Conservation (phyloP, 1,139 yeast genomes). For the Barnettozyma hawaiiensis region DNA sequence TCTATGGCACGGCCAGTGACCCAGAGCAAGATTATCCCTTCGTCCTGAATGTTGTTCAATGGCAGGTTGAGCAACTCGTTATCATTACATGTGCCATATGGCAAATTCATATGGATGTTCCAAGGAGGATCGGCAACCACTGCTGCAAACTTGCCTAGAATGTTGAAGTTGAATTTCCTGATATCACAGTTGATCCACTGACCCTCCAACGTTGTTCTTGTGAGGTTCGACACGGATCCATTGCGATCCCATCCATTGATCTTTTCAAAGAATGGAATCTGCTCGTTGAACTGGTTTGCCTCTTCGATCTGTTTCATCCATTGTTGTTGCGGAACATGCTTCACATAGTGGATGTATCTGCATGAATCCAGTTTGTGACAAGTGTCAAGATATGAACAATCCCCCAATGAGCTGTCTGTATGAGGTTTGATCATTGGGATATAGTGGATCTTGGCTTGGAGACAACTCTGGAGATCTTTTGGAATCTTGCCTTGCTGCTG, state of each 20-base stretch:
- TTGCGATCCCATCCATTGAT: slow-evolving; percentile 50
- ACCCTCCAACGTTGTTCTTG: slow-evolving; percentile 41
- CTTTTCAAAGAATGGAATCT: slow-evolving; percentile 26
- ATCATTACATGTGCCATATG: slow-evolving; percentile 73
- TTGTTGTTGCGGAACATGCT: slow-evolving; percentile 41
- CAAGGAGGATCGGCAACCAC: slow-evolving; percentile 90
- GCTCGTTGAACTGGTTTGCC: slow-evolving; percentile 27
- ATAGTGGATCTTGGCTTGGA: slow-evolving; percentile 48
- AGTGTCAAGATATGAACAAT: slow-evolving; percentile 89
- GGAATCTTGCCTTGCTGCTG: slow-evolving; percentile 22
- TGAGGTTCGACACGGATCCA: slow-evolving; percentile 38
- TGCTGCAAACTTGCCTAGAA: slow-evolving; percentile 80
- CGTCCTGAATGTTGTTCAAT: slow-evolving; percentile 65
- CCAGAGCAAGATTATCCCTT: slow-evolving; percentile 83
- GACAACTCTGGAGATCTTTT: slow-evolving; percentile 35
- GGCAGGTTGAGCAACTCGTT: slow-evolving; percentile 63
- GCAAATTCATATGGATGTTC: slow-evolving; percentile 80
- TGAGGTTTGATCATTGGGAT: slow-evolving; percentile 52
- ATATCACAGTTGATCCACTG: slow-evolving; percentile 91
- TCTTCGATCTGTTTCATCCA: slow-evolving; percentile 14
- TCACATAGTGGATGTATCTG: slow-evolving; percentile 75
- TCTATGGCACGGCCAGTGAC: slow-evolving; percentile 93
- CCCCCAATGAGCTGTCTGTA: slow-evolving; percentile 74
- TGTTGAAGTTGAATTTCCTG: slow-evolving; percentile 57
- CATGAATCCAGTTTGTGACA: slow-evolving; percentile 83